phyloP scores from a whole-genome alignment of 139 green algal species.

The Eudorina sp. region DNA sequence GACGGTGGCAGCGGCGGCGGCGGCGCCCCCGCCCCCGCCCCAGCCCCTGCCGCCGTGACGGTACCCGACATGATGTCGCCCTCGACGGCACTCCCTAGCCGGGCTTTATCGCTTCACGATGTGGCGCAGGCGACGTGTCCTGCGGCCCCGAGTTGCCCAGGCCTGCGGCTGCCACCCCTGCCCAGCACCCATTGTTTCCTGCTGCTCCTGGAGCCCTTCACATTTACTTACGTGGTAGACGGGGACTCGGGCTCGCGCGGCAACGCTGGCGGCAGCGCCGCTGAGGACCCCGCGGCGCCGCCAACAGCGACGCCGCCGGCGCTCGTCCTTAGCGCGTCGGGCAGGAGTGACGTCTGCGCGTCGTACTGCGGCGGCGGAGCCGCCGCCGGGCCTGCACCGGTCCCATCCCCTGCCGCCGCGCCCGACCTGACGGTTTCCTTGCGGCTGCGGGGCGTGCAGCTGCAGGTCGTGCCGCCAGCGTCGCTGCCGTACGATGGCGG shows the following conservation, averaged over 20 bases:
- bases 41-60: too few relatives aligned
- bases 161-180: constrained; percentile 23
- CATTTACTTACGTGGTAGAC: constrained; percentile 41
- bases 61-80: too few relatives aligned
- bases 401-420: not conserved
- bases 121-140: not conserved
- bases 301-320: not conserved
- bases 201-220: constrained; percentile 45
- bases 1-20: not conserved
- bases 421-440: not conserved
- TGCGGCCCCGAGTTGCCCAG: too few relatives aligned
- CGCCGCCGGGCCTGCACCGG: not conserved
- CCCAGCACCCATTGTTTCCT: constrained; percentile 13
- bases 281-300: too few relatives aligned
- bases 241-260: not conserved
- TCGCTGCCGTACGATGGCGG: not conserved
- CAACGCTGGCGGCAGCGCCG: not conserved
- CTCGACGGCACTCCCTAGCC: too few relatives aligned
- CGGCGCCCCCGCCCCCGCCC: not conserved
- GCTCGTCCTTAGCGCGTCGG: not conserved
- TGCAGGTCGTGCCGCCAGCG: not conserved
- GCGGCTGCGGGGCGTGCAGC: not conserved
- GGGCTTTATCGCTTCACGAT: not conserved
- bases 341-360: not conserved
- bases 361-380: not conserved